Evolutionary conservation across 768 basidiomycete species (phyloP).

Genomic region (Tremella mesenterica): DNA sequence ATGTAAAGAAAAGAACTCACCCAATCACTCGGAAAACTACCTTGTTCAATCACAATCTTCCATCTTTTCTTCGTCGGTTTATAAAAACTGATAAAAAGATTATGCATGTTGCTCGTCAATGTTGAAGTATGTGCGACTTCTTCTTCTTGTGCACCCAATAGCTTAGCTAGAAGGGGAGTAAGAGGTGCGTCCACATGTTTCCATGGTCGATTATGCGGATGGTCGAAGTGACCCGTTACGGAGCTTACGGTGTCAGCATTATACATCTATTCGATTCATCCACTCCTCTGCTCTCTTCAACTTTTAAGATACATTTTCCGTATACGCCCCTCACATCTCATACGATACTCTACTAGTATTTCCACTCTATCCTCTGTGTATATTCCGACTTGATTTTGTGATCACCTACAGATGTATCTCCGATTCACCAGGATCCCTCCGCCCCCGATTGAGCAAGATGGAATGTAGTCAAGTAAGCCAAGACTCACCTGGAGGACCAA

Average conservation of each 20-base stretch:
- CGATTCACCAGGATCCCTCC: too few species aligned
- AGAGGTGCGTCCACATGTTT: conserved; percentile 64
- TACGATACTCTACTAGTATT: too few species aligned
- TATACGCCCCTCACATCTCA: too few species aligned
- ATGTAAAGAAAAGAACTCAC: conserved; percentile 49
- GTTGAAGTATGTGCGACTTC: conserved; percentile 96
- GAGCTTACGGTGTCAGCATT: conserved; percentile 51
- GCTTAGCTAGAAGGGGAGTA: conserved; percentile 63
- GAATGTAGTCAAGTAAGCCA: not conserved
- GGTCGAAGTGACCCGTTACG: conserved; percentile 80
- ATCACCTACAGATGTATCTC: too few species aligned
- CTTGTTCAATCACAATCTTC: conserved; percentile 91
- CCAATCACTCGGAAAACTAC: conserved; percentile 94
- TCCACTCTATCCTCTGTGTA: too few species aligned
- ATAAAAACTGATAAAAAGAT: conserved; percentile 91
- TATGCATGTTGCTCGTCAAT: conserved; percentile 87
- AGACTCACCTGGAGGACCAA: conserved; percentile 59
- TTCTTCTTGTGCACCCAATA: conserved; percentile 76
- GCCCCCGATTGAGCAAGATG: too few species aligned
- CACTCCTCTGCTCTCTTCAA: too few species aligned
- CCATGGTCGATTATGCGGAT: conserved; percentile 80
- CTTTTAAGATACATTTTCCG: too few species aligned
- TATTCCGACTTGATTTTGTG: too few species aligned
- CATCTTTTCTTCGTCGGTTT: conserved; percentile 71
- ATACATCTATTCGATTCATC: too few species aligned